Percentiles rank a stretch among this genome's conserved stretches.
These are phyloP conservation scores for Caloboletus inedulis DNA, from an alignment of 1,284 basidiomycete genomes.

Conservation along the genomic window DNA sequence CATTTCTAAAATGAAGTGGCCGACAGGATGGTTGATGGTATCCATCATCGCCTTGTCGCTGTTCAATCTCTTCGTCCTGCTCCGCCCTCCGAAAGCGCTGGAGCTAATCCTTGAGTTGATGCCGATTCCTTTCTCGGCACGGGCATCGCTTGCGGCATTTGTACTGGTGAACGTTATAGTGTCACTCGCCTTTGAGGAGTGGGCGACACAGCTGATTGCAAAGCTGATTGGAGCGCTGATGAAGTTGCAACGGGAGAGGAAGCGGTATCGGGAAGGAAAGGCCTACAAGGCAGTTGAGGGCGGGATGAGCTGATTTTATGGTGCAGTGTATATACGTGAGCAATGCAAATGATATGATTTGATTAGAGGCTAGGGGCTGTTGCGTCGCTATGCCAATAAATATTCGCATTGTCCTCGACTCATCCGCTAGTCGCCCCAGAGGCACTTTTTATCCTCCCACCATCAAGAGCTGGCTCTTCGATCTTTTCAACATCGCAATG, in stretches of 20 bases:
- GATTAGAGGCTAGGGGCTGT: background rate
- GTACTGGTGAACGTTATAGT: conserved; percentile 71
- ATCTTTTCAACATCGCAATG: conserved; percentile 17
- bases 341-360: background rate
- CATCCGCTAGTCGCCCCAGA: background rate
- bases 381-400: conserved; percentile 23
- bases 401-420: background rate
- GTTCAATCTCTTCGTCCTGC: conserved; percentile 75
- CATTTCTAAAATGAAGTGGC: conserved; percentile 14
- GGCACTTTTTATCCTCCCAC: background rate
- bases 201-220: conserved; percentile 64
- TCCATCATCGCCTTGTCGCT: conserved; percentile 63
- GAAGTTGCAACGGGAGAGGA: conserved; percentile 43
- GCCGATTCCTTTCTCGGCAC: conserved; percentile 67
- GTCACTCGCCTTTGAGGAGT: conserved; percentile 81
- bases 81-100: conserved; percentile 64
- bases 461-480: conserved; percentile 34
- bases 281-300: conserved; percentile 72
- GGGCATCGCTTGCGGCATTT: conserved; percentile 67
- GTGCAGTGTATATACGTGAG: background rate
- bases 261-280: conserved; percentile 57
- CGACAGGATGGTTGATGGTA: conserved; percentile 72
- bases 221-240: conserved; percentile 49
- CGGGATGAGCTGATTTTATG: conserved; percentile 45
- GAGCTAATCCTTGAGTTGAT: conserved; percentile 77